phyloP scores from a whole-genome alignment of 495 filamentous ascomycete species.

The Sporormia fimetaria region DNA sequence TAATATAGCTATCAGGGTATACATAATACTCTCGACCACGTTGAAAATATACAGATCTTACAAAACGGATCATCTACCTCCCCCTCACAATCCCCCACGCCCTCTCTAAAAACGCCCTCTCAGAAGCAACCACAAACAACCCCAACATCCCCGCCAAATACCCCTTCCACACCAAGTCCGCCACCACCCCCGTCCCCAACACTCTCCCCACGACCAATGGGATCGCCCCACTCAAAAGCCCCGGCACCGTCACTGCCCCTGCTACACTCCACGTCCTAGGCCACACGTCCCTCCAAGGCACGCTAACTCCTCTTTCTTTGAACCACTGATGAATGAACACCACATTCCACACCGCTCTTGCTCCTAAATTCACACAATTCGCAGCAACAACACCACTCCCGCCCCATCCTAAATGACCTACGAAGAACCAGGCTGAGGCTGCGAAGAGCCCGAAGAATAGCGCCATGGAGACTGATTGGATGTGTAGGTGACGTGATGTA shows the following conservation, averaged over 20 bases:
- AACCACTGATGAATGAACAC: conserved; percentile 61
- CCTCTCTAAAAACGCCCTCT: conserved; percentile 53
- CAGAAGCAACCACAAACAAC: conserved; percentile 46
- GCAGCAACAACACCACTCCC: conserved; percentile 72
- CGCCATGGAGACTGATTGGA: conserved; percentile 73
- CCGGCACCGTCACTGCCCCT: conserved; percentile 14
- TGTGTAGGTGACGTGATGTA: conserved; percentile 52
- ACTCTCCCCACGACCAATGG: conserved; percentile 28
- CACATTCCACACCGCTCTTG: conserved; percentile 70
- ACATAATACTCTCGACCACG: no score
- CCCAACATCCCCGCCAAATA: conserved; percentile 43
- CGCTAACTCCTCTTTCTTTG: conserved; percentile 6
- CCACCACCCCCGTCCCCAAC: conserved; percentile 27
- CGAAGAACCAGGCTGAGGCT: conserved; percentile 54
- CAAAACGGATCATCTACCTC: no score
- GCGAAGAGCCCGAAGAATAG: conserved; percentile 64
- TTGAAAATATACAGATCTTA: no score
- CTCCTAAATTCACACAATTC: conserved; percentile 74
- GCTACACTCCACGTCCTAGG: conserved; percentile 10
- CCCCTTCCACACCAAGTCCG: conserved; percentile 42
- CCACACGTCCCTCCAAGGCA: background rate
- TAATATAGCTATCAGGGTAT: no score
- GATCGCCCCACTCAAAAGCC: conserved; percentile 22
- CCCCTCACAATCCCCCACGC: no score
- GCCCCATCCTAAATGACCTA: conserved; percentile 53